Base-by-base conservation (phyloP, 176 grass and related monocot species). In the Cymbopogon citratus region DNA sequence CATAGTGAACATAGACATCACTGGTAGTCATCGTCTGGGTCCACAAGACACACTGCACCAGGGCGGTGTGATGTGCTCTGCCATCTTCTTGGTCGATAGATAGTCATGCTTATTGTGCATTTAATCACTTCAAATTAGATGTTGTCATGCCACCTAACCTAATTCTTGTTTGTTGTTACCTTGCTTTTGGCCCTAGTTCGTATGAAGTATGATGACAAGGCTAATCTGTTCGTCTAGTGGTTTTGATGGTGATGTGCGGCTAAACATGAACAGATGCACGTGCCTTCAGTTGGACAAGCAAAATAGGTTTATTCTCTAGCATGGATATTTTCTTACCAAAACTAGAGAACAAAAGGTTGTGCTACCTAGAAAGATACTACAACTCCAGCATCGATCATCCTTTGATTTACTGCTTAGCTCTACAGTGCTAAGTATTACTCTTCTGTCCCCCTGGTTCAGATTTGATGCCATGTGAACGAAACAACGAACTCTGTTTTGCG, bases 141-240 rank as follows among this genome's bases (percentile, higher is more conserved):
- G 43, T 9, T 63, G 48, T 34, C 76, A 63, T 84, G 69, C 76
- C 76, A 88, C 81, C 87, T 75, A 84, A 80, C 76, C 87, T 69
- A 80, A 69, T 63, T 59, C 10, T 10, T 9, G 36, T 38, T 7
- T 7, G 36, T 73, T 83, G 73, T 51, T 71, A 56, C 57, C 35
- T 61, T 63, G 1, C 61, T 69, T 88, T 80, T 75, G 69, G 38
- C 49, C 60, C 18, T 72, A 19, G 5, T 24, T 79, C 63, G 12
- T 29, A 25, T 40, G 36, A 38, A 38, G 6, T 38, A 38, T 74
- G 59, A 60, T 88, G 67, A 1, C 36, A 29, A 79, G 36, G 14
- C 36, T 84, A 68, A 74, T 75, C 75, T 67, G 27, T 74, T 23
- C 81, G 31, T 26, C 11, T 67, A 83, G 67, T 36, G 43, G n/a